Evolutionary conservation across 1,284 basidiomycete species (phyloP), one percentile per base, ranked within the genome.

Genomic region (Puccinia hordei): DNA sequence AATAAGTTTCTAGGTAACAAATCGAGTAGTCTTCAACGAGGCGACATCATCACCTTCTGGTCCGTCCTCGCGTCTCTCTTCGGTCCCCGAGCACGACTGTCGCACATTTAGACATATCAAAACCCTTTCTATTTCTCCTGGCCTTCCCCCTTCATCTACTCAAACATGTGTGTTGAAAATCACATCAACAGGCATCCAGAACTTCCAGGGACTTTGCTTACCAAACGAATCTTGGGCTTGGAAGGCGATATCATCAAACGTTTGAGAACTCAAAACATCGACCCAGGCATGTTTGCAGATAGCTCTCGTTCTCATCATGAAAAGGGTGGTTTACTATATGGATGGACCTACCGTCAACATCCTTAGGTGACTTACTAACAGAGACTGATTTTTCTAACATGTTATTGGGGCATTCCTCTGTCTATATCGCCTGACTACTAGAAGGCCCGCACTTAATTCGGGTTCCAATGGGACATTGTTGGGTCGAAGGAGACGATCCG

Each of bases 401-500:
- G 2, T 10, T 27, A 87, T 17, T 85, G 86, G 81, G 53, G 41
- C 41, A 80, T 74, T 74, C 80, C 19, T n/a, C 10, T 22, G n/a
- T n/a, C 13, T 49, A 15, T 63, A 2, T 33, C 35, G 44, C 27
- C 24, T 27, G 6, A 10, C 33, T 49, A 27, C 5, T 22, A n/a
- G 13, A 69, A 69, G 61, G 33, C 35, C 35, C 61, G 8, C 35
- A 17, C 19, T 38, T 68, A 19, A 51, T 81, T 27, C 38, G 65
- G 33, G 66, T 77, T 53, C 85, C 85, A 0, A 82, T 82, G 8
- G 83, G 83, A 19, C 83, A 85, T 69, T 87, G 86, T 57, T 89
- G 88, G 88, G 85, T 89, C 68, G 88, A 89, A 83, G 88, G 88
- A 17, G 88, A 89, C 84, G 87, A 87, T 44, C 85, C 84, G 38